phyloP scores from a whole-genome alignment of 2,329 filamentous ascomycete species.

The Polychaeton citri region DNA sequence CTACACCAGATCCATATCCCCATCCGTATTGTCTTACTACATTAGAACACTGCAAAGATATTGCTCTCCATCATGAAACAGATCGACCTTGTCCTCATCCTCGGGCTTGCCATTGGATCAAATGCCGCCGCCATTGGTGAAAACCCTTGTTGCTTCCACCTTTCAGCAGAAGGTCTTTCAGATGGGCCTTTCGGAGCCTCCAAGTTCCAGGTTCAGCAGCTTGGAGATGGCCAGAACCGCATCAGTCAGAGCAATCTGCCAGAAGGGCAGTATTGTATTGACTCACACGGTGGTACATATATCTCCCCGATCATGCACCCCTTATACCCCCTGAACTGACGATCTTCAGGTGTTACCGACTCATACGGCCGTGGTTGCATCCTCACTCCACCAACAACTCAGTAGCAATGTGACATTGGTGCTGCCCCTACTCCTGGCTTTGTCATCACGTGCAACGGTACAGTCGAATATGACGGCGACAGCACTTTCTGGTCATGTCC shows the following conservation, averaged over 20 bases:
- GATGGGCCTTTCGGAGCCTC: conserved; percentile 27
- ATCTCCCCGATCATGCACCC: neutral
- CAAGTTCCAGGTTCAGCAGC: conserved; percentile 44
- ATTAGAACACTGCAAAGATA: too few species aligned
- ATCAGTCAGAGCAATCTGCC: conserved; percentile 31
- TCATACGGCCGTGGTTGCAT: conserved; percentile 46
- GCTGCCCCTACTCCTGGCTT: conserved; percentile 42
- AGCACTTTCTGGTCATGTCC: conserved; percentile 48
- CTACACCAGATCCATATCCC: too few species aligned
- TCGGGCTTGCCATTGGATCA: conserved; percentile 20
- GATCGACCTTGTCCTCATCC: conserved; percentile 11
- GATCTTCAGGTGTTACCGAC: conserved; percentile 35
- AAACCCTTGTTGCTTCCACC: conserved; percentile 34
- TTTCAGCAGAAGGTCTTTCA: conserved; percentile 25
- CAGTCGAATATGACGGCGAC: conserved; percentile 34
- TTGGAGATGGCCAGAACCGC: conserved; percentile 49
- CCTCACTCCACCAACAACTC: conserved; percentile 45
- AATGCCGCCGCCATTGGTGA: conserved; percentile 18
- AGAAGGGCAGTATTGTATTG: conserved; percentile 42
- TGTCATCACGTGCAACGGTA: conserved; percentile 39
- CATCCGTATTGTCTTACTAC: too few species aligned
- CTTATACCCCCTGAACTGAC: neutral
- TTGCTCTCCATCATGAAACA: conserved; percentile 23
- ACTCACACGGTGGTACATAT: conserved; percentile 29
- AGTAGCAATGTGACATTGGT: conserved; percentile 49